Evolutionary conservation across 305 asterid species (phyloP).

Genomic region (Withania somnifera): DNA sequence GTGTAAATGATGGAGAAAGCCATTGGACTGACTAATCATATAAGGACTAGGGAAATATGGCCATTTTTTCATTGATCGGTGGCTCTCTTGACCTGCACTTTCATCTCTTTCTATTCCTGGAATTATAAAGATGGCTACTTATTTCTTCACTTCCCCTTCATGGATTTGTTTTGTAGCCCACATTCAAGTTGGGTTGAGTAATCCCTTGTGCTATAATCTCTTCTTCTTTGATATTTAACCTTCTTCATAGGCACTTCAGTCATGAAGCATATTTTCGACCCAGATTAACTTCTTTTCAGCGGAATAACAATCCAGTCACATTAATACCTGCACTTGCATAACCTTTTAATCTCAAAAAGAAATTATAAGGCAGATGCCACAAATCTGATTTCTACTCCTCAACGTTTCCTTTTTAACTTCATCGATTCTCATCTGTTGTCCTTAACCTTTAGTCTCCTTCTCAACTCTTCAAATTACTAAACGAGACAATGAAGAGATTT

Average conservation of each 20-base stretch:
- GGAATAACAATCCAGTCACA: not conserved
- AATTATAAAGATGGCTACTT: not conserved
- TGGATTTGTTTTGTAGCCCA: not conserved
- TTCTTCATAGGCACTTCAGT: not conserved
- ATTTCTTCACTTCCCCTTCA: not conserved
- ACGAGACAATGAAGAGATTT: not conserved
- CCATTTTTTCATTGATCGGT: not conserved
- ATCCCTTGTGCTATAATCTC: not conserved
- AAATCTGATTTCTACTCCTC: not conserved
- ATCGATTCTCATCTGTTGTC: not conserved
- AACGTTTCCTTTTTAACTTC: not conserved
- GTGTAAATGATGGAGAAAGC: not conserved
- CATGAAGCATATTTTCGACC: not conserved
- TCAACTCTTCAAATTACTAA: not conserved
- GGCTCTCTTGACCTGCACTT: not conserved
- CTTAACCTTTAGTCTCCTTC: not conserved
- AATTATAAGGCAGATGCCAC: not conserved
- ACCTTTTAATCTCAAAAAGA: not conserved
- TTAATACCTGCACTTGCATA: not conserved
- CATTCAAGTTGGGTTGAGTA: not conserved
- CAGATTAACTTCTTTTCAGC: not conserved
- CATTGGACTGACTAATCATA: not conserved
- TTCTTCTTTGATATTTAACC: not conserved
- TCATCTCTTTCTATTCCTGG: not conserved
- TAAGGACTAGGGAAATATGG: not conserved